Evolutionary conservation across 2,329 filamentous ascomycete genomes (phyloP).

Genomic region (Claviceps sp.): DNA sequence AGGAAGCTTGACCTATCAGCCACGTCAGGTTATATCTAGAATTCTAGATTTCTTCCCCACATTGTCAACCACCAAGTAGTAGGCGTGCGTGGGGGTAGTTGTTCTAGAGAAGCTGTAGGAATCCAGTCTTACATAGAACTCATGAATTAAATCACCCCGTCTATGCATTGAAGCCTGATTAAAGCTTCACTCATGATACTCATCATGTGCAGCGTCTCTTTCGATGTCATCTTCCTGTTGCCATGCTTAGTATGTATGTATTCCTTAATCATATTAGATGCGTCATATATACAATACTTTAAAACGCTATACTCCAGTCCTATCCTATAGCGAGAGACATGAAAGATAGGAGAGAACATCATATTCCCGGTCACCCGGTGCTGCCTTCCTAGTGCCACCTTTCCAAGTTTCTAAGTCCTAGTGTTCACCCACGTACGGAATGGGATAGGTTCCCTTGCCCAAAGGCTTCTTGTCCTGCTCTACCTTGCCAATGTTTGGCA

Average conservation of each 20-base stretch:
- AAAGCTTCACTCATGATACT: background rate
- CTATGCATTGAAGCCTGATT: background rate
- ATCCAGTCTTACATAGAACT: background rate
- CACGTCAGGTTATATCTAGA: too few species aligned
- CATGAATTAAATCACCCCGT: background rate
- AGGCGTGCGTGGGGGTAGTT: background rate
- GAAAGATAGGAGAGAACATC: too few species aligned
- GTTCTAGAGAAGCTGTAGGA: background rate
- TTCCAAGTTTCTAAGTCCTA: background rate
- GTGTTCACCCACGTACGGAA: constrained; percentile 8
- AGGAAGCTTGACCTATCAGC: too few species aligned
- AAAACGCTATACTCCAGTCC: too few species aligned
- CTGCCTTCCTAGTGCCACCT: too few species aligned
- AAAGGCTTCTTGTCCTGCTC: constrained; percentile 9
- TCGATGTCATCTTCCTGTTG: too few species aligned
- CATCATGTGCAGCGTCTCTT: background rate
- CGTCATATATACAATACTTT: too few species aligned
- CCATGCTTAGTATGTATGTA: background rate
- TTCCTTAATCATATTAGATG: background rate
- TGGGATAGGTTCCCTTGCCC: constrained; percentile 12
- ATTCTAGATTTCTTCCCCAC: too few species aligned
- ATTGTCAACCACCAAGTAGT: too few species aligned
- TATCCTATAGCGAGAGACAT: too few species aligned
- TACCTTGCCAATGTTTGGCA: constrained; percentile 10
- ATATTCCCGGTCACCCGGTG: too few species aligned